These are phyloP conservation scores for Talaromyces atroroseus DNA, from an alignment of 2,329 filamentous ascomycete species.

Conservation along the genomic window DNA sequence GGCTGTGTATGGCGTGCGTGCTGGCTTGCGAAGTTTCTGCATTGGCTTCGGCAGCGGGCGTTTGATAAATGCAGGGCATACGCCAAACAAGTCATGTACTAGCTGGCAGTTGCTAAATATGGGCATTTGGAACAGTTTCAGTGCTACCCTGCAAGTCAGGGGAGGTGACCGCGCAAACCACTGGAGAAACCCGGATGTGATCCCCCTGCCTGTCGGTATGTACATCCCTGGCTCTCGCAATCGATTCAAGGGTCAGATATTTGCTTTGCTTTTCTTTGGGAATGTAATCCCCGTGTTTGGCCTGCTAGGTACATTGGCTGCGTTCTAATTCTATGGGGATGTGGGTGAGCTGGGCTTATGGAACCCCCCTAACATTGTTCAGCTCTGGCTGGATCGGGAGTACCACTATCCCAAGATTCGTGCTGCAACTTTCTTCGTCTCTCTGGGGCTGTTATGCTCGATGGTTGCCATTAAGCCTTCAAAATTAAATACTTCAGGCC, in stretches of 20 bases:
- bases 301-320: conserved; percentile 31
- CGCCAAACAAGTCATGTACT: too few species aligned
- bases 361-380: conserved; percentile 41
- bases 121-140: background rate
- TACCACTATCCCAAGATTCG: conserved; percentile 29
- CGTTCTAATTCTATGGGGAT: conserved; percentile 28
- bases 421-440: conserved; percentile 45
- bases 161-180: background rate
- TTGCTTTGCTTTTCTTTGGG: conserved; percentile 35
- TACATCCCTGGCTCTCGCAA: conserved; percentile 26
- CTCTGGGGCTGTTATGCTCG: conserved; percentile 39
- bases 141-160: background rate
- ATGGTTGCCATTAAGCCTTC: conserved; percentile 45
- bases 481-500: conserved; percentile 50
- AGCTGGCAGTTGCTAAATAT: background rate
- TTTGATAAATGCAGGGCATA: background rate
- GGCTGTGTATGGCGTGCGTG: background rate
- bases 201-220: background rate
- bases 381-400: conserved; percentile 32
- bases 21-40: background rate
- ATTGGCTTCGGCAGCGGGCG: background rate
- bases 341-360: conserved; percentile 25
- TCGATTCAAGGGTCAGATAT: conserved; percentile 39
- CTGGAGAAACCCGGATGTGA: background rate
- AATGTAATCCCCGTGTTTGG: conserved; percentile 37